Conservation (phyloP, 2,329 filamentous ascomycete species). For the Pseudogymnoascus sp. region DNA sequence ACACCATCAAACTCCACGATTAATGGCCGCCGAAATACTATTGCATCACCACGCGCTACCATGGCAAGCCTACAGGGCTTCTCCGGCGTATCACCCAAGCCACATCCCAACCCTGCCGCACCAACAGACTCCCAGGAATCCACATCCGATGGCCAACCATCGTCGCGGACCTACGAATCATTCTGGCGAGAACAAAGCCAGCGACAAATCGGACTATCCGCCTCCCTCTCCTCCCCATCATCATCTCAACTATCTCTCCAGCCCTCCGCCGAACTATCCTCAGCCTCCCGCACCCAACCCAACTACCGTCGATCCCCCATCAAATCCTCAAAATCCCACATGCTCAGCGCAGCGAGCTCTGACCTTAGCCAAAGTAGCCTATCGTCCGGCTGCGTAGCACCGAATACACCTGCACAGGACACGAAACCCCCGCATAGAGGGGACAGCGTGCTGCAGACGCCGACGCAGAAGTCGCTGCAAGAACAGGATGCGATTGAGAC, state of each 20-base stretch:
- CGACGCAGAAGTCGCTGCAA: conserved; percentile 54
- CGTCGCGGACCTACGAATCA: conserved; percentile 33
- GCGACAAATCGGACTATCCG: conserved; percentile 28
- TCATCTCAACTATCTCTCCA: conserved; percentile 20
- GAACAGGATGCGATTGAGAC: conserved; percentile 79
- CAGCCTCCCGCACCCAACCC: conserved; percentile 13
- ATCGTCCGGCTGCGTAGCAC: background rate
- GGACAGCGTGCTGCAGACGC: conserved; percentile 44
- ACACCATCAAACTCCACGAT: conserved; percentile 49
- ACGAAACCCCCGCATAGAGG: conserved; percentile 12
- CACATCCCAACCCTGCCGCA: conserved; percentile 13
- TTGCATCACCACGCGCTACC: conserved; percentile 44
- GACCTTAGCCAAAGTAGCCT: conserved; percentile 19
- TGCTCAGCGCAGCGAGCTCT: conserved; percentile 10
- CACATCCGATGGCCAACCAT: conserved; percentile 25
- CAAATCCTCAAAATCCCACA: conserved; percentile 24
- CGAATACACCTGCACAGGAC: background rate
- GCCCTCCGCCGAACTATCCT: conserved; percentile 31
- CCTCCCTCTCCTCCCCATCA: conserved; percentile 42
- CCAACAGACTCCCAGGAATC: conserved; percentile 27
- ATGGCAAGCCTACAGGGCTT: conserved; percentile 28
- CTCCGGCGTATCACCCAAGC: conserved; percentile 7
- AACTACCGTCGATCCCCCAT: conserved; percentile 24
- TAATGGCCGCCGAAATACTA: conserved; percentile 42
- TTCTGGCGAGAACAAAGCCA: conserved; percentile 36